A percentile compares a stretch with the other conserved stretches of the same genome.
Conservation (phyloP, 2,329 filamentous ascomycete species). For the Calonectria crousiana region DNA sequence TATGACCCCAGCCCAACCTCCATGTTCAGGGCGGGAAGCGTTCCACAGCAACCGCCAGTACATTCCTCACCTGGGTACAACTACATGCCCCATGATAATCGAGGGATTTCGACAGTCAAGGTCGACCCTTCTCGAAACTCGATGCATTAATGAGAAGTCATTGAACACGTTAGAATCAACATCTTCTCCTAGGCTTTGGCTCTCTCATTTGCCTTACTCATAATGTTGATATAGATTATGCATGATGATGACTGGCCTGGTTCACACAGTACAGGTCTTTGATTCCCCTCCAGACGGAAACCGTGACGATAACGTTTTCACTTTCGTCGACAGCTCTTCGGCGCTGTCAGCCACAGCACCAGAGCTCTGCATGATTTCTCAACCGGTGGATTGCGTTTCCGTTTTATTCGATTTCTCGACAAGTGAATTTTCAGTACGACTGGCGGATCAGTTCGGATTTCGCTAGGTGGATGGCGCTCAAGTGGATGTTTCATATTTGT, state of each 20-base stretch:
- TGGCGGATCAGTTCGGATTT: conserved; percentile 17
- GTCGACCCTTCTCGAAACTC: conserved; percentile 47
- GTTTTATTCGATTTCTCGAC: conserved; percentile 26
- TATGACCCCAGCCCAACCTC: conserved; percentile 48
- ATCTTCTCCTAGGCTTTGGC: conserved; percentile 13
- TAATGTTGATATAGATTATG: conserved; percentile 36
- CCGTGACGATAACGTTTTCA: conserved; percentile 21
- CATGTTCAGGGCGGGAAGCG: conserved; percentile 50
- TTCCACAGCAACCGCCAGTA: conserved; percentile 44
- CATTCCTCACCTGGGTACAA: conserved; percentile 49
- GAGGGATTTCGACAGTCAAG: conserved; percentile 47
- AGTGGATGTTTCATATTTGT: conserved; percentile 4
- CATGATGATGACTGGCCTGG: conserved; percentile 40
- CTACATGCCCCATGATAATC: conserved; percentile 50
- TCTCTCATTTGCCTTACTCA: conserved; percentile 27
- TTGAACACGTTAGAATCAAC: conserved; percentile 9
- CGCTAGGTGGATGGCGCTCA: background rate
- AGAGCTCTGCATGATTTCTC: conserved; percentile 26
- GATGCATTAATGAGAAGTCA: conserved; percentile 40
- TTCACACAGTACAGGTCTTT: conserved; percentile 47
- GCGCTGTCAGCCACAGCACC: conserved; percentile 18
- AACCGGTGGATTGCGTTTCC: conserved; percentile 24
- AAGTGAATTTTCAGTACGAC: conserved; percentile 22
- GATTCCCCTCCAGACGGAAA: conserved; percentile 20
- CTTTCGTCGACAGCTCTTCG: conserved; percentile 17